phyloP scores from a whole-genome alignment of 306 rosid species.

The Vigna radiata region DNA sequence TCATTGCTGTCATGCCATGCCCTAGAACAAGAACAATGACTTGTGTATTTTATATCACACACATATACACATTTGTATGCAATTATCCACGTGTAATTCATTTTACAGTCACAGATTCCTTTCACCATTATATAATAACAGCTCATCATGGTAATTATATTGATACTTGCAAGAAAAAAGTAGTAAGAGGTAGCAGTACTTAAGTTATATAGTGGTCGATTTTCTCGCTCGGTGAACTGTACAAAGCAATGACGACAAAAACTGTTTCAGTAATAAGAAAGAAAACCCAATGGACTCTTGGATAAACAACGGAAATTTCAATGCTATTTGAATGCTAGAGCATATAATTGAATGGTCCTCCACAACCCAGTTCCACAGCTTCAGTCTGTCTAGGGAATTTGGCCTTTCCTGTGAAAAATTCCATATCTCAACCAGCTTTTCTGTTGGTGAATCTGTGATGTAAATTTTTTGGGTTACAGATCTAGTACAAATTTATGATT shows the following conservation, averaged over 20 bases:
- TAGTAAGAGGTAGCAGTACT: constrained; percentile 19
- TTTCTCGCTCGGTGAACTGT: constrained; percentile 23
- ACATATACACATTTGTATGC: not conserved
- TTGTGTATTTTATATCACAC: not conserved
- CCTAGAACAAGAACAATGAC: constrained; percentile 42
- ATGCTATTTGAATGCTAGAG: constrained; percentile 17
- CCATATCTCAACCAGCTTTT: constrained; percentile 5
- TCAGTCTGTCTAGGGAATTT: constrained; percentile 12
- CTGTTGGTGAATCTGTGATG: not conserved
- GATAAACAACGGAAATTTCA: constrained; percentile 34
- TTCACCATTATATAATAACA: constrained; percentile 14
- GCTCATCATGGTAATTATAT: constrained; percentile 34
- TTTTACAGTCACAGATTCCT: constrained; percentile 43
- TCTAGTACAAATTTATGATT: constrained; percentile 13
- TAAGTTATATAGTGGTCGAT: constrained; percentile 19
- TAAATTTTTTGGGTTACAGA: not conserved
- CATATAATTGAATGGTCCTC: constrained; percentile 33
- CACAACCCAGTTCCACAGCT: constrained; percentile 8
- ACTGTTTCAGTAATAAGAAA: not conserved
- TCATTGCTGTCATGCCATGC: constrained; percentile 52
- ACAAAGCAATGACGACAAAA: constrained; percentile 41
- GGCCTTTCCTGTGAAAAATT: not conserved
- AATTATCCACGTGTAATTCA: constrained; percentile 34
- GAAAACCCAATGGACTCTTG: constrained; percentile 18
- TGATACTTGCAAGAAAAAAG: constrained; percentile 3